Conservation (phyloP, 108 stramenopile species). For the Fragilaria crotonensis region DNA sequence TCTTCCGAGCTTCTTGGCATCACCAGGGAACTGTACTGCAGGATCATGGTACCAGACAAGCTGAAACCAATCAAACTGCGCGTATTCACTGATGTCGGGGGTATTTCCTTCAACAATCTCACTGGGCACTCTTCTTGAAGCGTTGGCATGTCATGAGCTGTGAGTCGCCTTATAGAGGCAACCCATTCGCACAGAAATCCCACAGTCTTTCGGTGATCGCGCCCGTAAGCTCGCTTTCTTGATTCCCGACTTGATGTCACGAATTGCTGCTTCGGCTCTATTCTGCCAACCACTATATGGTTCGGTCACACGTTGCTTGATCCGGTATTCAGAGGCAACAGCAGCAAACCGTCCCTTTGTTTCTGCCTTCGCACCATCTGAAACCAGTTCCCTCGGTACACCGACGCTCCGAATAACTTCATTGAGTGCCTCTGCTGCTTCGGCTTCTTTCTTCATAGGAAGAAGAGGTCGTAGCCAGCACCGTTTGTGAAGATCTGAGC, state of each 20-base stretch:
- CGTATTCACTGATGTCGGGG: slow-evolving; percentile 29
- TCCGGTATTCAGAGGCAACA: not conserved
- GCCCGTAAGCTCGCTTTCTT: too few species aligned
- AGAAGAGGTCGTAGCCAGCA: not conserved
- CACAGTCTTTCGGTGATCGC: too few species aligned
- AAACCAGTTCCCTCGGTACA: not conserved
- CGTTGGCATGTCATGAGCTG: too few species aligned
- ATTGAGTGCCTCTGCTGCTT: not conserved
- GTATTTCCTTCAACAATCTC: slow-evolving; percentile 22
- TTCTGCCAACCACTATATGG: slow-evolving; percentile 19
- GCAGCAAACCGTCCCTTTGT: not conserved
- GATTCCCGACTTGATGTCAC: slow-evolving; percentile 7
- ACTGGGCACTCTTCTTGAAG: slow-evolving; percentile 14
- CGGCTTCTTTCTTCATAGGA: not conserved
- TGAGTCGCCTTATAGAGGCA: too few species aligned
- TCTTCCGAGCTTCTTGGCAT: too few species aligned
- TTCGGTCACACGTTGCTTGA: not conserved
- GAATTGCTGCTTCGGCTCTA: slow-evolving; percentile 6
- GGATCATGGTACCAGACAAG: slow-evolving; percentile 22
- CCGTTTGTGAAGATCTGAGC: not conserved
- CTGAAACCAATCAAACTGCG: slow-evolving; percentile 29
- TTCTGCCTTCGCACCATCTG: not conserved
- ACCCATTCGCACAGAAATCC: too few species aligned
- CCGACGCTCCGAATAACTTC: not conserved
- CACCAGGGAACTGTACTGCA: slow-evolving; percentile 1